phyloP scores from a whole-genome alignment of 768 basidiomycete genomes.

The Tricholoma matsutake region DNA sequence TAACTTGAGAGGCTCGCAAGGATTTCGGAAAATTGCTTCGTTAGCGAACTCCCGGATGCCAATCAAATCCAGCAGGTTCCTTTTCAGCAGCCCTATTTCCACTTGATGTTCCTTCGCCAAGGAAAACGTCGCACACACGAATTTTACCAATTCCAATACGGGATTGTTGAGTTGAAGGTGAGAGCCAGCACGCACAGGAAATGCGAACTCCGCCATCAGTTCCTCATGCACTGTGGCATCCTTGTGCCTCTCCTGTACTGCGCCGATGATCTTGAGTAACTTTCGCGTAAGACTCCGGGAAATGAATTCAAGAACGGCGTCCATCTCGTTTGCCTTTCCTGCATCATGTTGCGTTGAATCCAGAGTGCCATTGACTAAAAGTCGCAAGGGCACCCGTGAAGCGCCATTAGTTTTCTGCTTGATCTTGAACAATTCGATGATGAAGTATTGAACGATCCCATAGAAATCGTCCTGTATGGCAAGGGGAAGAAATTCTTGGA shows the following conservation, averaged over 20 bases:
- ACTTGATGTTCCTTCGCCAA: conserved; percentile 79
- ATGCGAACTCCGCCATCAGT: conserved; percentile 57
- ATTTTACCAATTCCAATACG: conserved; percentile 86
- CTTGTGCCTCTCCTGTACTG: conserved; percentile 57
- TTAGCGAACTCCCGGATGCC: conserved; percentile 82
- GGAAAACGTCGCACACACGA: conserved; percentile 74
- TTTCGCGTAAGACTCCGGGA: conserved; percentile 76
- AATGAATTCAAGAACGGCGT: conserved; percentile 73
- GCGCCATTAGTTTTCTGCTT: conserved; percentile 59
- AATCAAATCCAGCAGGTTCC: conserved; percentile 85
- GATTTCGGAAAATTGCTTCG: conserved; percentile 86
- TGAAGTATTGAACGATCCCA: conserved; percentile 72
- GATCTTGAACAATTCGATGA: conserved; percentile 79
- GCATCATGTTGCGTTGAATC: conserved; percentile 65
- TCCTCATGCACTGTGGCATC: conserved; percentile 57
- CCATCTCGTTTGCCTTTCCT: conserved; percentile 65
- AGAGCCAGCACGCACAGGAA: conserved; percentile 87
- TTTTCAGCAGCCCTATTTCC: conserved; percentile 85
- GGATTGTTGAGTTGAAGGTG: conserved; percentile 78
- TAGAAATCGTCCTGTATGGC: conserved; percentile 79
- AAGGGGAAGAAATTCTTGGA: conserved; percentile 82
- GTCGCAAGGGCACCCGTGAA: conserved; percentile 67
- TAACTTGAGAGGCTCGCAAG: conserved; percentile 84
- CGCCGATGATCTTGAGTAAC: conserved; percentile 67
- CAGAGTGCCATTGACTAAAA: conserved; percentile 59